Evolutionary conservation across 805 yeast species (phyloP).

Genomic region (Ogataea thermomethanolica): DNA sequence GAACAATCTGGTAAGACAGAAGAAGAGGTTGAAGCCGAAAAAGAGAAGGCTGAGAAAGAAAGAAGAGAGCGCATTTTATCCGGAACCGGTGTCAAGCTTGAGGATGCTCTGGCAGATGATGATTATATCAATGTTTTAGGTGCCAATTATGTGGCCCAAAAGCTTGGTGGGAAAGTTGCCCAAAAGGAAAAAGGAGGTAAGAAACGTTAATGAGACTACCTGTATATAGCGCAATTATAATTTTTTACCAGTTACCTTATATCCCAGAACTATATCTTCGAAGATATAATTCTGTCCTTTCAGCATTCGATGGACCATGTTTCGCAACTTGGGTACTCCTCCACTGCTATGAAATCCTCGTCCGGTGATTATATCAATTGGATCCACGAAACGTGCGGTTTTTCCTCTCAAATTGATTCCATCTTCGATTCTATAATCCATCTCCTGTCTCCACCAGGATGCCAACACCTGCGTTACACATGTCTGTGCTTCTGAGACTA

Average conservation of each 20-base stretch:
- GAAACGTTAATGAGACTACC: conserved; percentile 16
- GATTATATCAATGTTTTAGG: conserved; percentile 61
- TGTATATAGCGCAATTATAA: conserved; percentile 5
- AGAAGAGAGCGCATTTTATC: conserved; percentile 29
- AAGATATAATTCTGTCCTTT: conserved; percentile 37
- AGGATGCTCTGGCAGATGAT: conserved; percentile 29
- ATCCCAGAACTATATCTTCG: conserved; percentile 44
- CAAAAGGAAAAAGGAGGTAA: conserved; percentile 29
- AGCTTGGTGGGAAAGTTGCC: conserved; percentile 36
- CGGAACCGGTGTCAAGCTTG: conserved; percentile 26
- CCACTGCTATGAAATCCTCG: conserved; percentile 65
- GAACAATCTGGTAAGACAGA: conserved; percentile 35
- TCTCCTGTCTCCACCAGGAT: conserved; percentile 65
- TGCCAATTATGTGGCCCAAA: conserved; percentile 34
- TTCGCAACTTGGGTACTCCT: conserved; percentile 50
- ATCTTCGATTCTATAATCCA: conserved; percentile 37
- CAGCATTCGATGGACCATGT: conserved; percentile 41
- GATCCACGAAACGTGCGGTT: conserved; percentile 39
- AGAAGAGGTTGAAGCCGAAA: conserved; percentile 25
- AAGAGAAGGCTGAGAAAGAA: conserved; percentile 28
- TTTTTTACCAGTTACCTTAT: conserved; percentile 19
- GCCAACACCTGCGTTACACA: conserved; percentile 36
- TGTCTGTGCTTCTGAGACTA: conserved; percentile 44
- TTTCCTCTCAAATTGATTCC: conserved; percentile 36
- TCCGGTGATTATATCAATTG: conserved; percentile 57